A percentile compares a stretch with the other conserved stretches of the same genome.
Conservation (phyloP, 116 monocot species). For the Dioscorea cayenensis region DNA sequence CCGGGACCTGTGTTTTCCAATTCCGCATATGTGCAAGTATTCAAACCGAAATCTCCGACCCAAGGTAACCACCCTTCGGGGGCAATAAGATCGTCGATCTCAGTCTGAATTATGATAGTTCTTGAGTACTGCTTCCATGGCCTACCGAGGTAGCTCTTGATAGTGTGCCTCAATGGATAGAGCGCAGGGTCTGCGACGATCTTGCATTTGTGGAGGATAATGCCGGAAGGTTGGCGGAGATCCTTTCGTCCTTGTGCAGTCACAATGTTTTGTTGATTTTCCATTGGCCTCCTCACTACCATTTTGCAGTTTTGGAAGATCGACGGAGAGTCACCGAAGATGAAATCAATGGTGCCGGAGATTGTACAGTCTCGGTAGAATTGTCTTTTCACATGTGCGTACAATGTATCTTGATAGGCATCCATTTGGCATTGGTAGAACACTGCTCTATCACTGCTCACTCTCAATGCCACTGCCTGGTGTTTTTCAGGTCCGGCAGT, state of each 20-base stretch:
- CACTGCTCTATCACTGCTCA: slow-evolving; percentile 55
- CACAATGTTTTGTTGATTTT: slow-evolving; percentile 72
- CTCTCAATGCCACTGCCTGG: slow-evolving; percentile 87
- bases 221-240: slow-evolving; percentile 32
- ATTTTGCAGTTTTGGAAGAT: slow-evolving; percentile 75
- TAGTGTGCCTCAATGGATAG: slow-evolving; percentile 3
- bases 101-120: slow-evolving; percentile 55
- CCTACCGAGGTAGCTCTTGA: slow-evolving; percentile 58
- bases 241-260: slow-evolving; percentile 73
- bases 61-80: slow-evolving; percentile 81
- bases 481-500: slow-evolving; percentile 78
- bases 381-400: slow-evolving; percentile 73
- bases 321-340: slow-evolving; percentile 64
- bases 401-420: slow-evolving; percentile 85
- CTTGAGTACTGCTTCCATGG: slow-evolving; percentile 91
- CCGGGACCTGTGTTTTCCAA: slow-evolving; percentile 60
- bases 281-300: slow-evolving; percentile 51
- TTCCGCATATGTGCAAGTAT: slow-evolving; percentile 68
- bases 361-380: slow-evolving; percentile 85
- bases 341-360: slow-evolving; percentile 87
- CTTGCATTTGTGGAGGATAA: slow-evolving; percentile 74
- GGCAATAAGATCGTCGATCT: slow-evolving; percentile 48
- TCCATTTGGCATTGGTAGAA: slow-evolving; percentile 81
- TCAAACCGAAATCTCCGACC: slow-evolving; percentile 48
- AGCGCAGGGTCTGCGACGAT: slow-evolving; percentile 45